Conservation (phyloP, 2,329 filamentous ascomycete genomes). For the Pezicula carpinea region DNA sequence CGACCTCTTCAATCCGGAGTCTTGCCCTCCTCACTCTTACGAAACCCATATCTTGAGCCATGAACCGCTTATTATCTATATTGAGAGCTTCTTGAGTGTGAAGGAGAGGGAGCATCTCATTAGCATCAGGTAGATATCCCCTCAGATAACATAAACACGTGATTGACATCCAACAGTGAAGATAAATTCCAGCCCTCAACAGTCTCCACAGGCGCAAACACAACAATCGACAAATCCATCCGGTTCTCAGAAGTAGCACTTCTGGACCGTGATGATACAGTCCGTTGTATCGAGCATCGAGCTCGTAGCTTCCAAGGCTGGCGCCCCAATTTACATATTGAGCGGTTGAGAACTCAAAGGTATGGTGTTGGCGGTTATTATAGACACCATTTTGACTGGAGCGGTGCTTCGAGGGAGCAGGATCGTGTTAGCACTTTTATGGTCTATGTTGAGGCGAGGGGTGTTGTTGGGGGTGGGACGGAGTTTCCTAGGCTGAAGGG, state of each 20-base stretch:
- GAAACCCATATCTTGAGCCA: conserved; percentile 44
- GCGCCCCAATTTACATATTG: conserved; percentile 52
- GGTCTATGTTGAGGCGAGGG: conserved; percentile 49
- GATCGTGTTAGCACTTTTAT: conserved; percentile 54
- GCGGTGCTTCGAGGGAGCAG: conserved; percentile 31
- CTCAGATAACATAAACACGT: conserved; percentile 3
- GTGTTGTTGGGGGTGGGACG: conserved; percentile 50
- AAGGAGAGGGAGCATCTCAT: conserved; percentile 47
- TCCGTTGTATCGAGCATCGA: conserved; percentile 55
- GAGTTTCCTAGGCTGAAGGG: conserved; percentile 49
- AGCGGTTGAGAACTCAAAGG: conserved; percentile 55
- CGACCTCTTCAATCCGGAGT: conserved; percentile 6
- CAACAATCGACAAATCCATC: conserved; percentile 41
- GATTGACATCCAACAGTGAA: conserved; percentile 27
- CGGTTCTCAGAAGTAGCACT: conserved; percentile 48
- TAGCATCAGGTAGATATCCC: conserved; percentile 40
- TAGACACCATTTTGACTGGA: conserved; percentile 56
- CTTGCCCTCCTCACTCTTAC: conserved; percentile 23
- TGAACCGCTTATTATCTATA: conserved; percentile 52
- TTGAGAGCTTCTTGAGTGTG: conserved; percentile 47
- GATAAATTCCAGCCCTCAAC: conserved; percentile 49
- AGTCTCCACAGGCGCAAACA: conserved; percentile 43
- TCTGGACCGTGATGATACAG: conserved; percentile 39
- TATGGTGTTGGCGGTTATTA: conserved; percentile 60
- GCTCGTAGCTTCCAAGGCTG: conserved; percentile 57